Evolutionary conservation across 2,329 filamentous ascomycete genomes (phyloP).

Genomic region (Chaetomium sp.): DNA sequence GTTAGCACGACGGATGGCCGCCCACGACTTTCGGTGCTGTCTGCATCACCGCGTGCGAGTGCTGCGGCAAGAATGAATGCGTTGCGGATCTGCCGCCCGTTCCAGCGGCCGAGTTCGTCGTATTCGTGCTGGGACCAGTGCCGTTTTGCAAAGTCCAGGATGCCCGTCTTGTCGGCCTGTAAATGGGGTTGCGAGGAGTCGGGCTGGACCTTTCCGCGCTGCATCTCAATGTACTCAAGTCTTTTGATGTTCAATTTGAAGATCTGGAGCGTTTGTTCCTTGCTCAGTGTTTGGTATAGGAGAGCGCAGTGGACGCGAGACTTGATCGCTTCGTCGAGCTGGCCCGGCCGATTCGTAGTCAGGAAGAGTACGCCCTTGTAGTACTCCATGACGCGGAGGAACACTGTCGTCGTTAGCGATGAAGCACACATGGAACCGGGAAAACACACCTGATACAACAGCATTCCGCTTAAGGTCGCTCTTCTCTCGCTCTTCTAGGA

Average conservation of each 20-base stretch:
- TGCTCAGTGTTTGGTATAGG: slow-evolving; percentile 6
- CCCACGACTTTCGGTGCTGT: neutral
- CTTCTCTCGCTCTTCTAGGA: slow-evolving; percentile 18
- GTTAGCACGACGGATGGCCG: neutral
- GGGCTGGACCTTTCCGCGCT: neutral
- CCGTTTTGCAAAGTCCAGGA: slow-evolving; percentile 25
- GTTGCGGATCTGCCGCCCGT: slow-evolving; percentile 16
- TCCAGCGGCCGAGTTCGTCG: slow-evolving; percentile 6
- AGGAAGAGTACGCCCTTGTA: slow-evolving; percentile 26
- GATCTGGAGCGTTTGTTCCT: slow-evolving; percentile 1
- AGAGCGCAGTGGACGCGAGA: slow-evolving; percentile 16
- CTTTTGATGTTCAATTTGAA: slow-evolving; percentile 8
- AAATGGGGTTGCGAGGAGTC: neutral
- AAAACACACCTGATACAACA: slow-evolving; percentile 17
- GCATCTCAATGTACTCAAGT: neutral
- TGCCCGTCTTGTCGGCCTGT: slow-evolving; percentile 17
- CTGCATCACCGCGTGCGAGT: neutral
- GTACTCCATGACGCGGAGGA: slow-evolving; percentile 25
- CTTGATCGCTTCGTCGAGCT: slow-evolving; percentile 32
- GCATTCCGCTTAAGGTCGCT: slow-evolving; percentile 20
- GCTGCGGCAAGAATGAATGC: slow-evolving; percentile 3
- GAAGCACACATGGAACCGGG: neutral
- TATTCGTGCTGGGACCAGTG: slow-evolving; percentile 2
- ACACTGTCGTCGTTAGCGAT: slow-evolving; percentile 7
- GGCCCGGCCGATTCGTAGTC: slow-evolving; percentile 28